Base-by-base conservation (phyloP, 352 stramenopile genomes). In the Paralagenidium karlingii region DNA sequence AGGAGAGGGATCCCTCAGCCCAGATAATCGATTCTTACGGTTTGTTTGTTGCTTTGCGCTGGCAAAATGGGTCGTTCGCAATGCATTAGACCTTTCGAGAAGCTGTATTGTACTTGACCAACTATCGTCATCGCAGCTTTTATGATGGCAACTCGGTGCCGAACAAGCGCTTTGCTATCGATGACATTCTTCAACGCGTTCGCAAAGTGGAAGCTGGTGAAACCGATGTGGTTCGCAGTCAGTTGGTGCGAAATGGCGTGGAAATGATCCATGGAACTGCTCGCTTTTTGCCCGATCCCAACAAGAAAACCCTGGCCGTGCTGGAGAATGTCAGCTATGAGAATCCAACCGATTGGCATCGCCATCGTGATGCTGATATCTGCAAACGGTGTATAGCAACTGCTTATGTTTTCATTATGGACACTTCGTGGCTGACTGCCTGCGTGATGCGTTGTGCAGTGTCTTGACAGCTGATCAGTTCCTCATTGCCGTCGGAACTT, bases 71-170 rank as follows among this genome's bases (percentile, higher is more conserved):
- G 40, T 31, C 8, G 27, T 0, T 27, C 21, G 27, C 34, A 30
- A 38, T 37, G 18, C 1, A 25, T 37, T 24, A 93, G 66, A 95
- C 82, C 21, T 95, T 95, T 49, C 78, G 82, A 8, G 82, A 95
- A 51, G 82, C 82, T 3, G 71, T 88, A 27, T 49, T 95, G 45
- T 81, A 95, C 53, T 51, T 95, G 42, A 95, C 82, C 18, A 79
- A 73, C 7, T 82, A 91, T 42, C 70, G 82, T 18, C 82, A 95
- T 56, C 74, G 79, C 40, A 82, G 75, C 24, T 94, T 94, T 43
- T 94, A 95, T 57, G 77, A 89, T 8, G 67, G 75, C 1, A 56
- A 66, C 20, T 78, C 68, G 27, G 67, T 70, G 22, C 61, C 64
- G 2, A 63, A 51, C 28, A 86, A 83, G 58, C 73, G 67, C 25